Evolutionary conservation across 1,284 basidiomycete species (phyloP).

Genomic region (Chondrostereum purpureum): DNA sequence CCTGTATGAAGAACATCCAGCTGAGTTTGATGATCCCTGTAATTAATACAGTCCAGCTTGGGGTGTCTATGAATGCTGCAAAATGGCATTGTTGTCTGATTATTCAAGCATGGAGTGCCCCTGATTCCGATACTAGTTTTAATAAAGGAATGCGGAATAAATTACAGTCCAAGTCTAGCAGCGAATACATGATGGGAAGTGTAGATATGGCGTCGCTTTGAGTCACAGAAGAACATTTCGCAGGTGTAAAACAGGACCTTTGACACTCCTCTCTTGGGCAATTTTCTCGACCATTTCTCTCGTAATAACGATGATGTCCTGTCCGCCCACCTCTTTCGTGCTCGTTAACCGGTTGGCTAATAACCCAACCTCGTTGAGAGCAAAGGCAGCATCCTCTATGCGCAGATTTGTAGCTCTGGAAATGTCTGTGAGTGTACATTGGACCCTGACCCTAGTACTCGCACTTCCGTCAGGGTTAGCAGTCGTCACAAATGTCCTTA

Average conservation of each 20-base stretch:
- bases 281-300: slow-evolving; percentile 14
- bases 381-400: slow-evolving; percentile 82
- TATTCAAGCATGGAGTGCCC: too few species aligned
- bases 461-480: slow-evolving; percentile 59
- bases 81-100: too few species aligned
- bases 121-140: too few species aligned
- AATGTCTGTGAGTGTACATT: slow-evolving; percentile 66
- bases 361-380: slow-evolving; percentile 82
- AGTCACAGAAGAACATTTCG: slow-evolving; percentile 1
- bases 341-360: slow-evolving; percentile 34
- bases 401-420: slow-evolving; percentile 78
- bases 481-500: slow-evolving; percentile 50
- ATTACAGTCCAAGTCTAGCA: too few species aligned
- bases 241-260: slow-evolving; percentile 6
- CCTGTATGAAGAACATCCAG: too few species aligned
- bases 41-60: too few species aligned
- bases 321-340: slow-evolving; percentile 4
- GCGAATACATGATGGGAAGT: too few species aligned
- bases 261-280: slow-evolving; percentile 10
- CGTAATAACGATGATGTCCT: slow-evolving; percentile 12
- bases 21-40: too few species aligned
- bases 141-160: too few species aligned
- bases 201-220: too few species aligned
- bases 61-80: too few species aligned
- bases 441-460: slow-evolving; percentile 55